Conservation (phyloP, 805 yeast genomes). For the Hanseniaspora vineae region DNA sequence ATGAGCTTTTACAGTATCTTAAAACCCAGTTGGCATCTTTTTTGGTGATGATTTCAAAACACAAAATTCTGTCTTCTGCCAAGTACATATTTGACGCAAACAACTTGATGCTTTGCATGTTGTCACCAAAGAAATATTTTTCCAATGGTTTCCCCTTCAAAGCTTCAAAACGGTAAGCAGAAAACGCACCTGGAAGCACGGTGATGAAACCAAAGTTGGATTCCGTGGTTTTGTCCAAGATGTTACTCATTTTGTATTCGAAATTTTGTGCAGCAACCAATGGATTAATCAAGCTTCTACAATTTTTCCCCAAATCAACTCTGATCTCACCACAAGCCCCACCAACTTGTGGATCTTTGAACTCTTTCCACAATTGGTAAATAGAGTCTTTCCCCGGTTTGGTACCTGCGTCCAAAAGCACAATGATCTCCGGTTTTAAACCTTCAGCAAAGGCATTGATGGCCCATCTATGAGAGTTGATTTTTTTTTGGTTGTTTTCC, state of each 20-base stretch:
- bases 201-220: constrained; percentile 89
- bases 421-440: constrained; percentile 69
- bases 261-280: constrained; percentile 93
- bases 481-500: constrained; percentile 78
- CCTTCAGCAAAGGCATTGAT: constrained; percentile 83
- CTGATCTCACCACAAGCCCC: constrained; percentile 98
- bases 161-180: constrained; percentile 84
- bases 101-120: constrained; percentile 58
- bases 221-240: constrained; percentile 91
- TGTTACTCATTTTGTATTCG: constrained; percentile 91
- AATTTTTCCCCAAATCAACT: constrained; percentile 61
- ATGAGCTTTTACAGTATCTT: constrained; percentile 75
- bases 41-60: constrained; percentile 93
- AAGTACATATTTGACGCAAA: constrained; percentile 93
- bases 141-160: constrained; percentile 74
- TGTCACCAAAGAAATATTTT: constrained; percentile 88
- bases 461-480: constrained; percentile 95
- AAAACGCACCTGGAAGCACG: constrained; percentile 92
- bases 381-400: constrained; percentile 76
- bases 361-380: constrained; percentile 82
- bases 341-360: constrained; percentile 67
- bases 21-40: constrained; percentile 59
- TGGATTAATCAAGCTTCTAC: constrained; percentile 56
- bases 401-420: constrained; percentile 88
- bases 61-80: constrained; percentile 91